A percentile compares a stretch with the other conserved stretches of the same genome.
Conservation (phyloP, 306 rosid species). For the Inga oerstediana region DNA sequence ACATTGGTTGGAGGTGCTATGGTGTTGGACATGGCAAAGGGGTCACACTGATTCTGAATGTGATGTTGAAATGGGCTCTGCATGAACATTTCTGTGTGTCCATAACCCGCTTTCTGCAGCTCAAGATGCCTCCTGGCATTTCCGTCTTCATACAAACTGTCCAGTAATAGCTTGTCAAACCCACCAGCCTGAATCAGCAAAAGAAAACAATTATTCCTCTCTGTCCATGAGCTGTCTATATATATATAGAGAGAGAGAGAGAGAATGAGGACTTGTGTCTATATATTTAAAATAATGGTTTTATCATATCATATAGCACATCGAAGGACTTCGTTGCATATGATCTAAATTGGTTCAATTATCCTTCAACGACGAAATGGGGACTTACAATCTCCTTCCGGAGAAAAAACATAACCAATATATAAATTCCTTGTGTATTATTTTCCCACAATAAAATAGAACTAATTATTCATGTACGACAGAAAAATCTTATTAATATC, state of each 20-base stretch:
- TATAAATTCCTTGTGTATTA: not conserved
- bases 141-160: conserved; percentile 96
- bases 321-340: not conserved
- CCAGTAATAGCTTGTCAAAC: conserved; percentile 80
- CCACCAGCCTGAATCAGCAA: conserved; percentile 77
- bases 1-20: conserved; percentile 75
- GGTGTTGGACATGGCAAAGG: conserved; percentile 67
- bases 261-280: not conserved
- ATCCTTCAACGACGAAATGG: not conserved
- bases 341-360: not conserved
- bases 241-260: no score
- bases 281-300: not conserved
- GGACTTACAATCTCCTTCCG: not conserved
- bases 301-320: conserved; percentile 10
- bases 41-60: conserved; percentile 49
- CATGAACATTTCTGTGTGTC: conserved; percentile 44
- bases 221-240: not conserved
- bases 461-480: not conserved
- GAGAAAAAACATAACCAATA: not conserved
- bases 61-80: conserved; percentile 54
- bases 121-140: conserved; percentile 82
- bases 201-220: not conserved
- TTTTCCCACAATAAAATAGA: not conserved
- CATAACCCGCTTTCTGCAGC: conserved; percentile 83
- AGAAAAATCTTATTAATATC: not conserved